Evolutionary conservation across 208 protist species (phyloP).

Genomic region (Acanthamoeba culbertsoni): DNA sequence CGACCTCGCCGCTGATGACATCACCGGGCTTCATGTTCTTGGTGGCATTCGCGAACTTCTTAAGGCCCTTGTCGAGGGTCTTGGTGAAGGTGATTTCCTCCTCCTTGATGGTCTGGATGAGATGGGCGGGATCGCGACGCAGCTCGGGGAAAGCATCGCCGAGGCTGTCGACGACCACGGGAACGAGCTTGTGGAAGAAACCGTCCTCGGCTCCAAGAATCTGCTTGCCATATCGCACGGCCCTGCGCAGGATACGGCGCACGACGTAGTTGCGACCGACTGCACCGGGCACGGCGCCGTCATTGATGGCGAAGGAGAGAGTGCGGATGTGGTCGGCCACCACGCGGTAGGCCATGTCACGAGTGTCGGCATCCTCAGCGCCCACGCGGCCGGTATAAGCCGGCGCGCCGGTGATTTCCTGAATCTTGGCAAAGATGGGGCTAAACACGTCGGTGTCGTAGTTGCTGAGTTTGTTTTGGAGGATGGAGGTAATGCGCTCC

Average conservation of each 20-base stretch:
- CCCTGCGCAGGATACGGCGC: constrained; percentile 77
- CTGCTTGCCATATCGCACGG: constrained; percentile 78
- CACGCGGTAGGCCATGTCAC: constrained; percentile 96
- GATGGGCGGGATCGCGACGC: constrained; percentile 6
- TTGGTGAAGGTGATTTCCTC: constrained; percentile 96
- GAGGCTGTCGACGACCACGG: neutral
- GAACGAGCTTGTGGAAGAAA: constrained; percentile 28
- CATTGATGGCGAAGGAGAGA: constrained; percentile 93
- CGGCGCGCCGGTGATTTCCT: constrained; percentile 90
- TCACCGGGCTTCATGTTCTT: constrained; percentile 61
- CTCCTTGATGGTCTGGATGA: constrained; percentile 87
- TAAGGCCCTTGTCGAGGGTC: constrained; percentile 92
- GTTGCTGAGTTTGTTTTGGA: constrained; percentile 93
- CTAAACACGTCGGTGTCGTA: constrained; percentile 99
- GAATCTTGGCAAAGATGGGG: constrained; percentile 96
- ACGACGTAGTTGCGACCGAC: constrained; percentile 81
- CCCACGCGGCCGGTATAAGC: constrained; percentile 88
- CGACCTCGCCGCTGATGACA: constrained; percentile 88
- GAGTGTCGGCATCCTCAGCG: constrained; percentile 85
- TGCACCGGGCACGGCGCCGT: constrained; percentile 72
- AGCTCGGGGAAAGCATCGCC: constrained; percentile 49
- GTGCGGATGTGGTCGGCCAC: constrained; percentile 99
- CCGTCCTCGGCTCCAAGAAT: constrained; percentile 84
- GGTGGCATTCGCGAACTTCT: constrained; percentile 75
- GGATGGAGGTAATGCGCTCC: constrained; percentile 73